Evolutionary conservation across 1,284 basidiomycete genomes (phyloP), one percentile per base, ranked within the genome.

Genomic region (Cerrena zonata): DNA sequence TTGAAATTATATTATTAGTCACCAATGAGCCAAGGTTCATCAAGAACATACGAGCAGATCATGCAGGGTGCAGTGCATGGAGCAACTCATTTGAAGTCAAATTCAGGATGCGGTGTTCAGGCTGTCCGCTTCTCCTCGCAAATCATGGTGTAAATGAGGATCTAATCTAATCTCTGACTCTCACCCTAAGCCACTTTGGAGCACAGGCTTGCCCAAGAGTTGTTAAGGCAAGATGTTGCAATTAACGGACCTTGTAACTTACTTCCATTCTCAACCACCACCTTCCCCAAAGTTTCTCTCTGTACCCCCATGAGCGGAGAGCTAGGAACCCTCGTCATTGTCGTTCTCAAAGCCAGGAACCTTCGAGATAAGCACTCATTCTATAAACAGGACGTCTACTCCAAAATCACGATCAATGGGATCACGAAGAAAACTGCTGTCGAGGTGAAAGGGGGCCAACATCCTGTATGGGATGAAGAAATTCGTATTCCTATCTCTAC

Each of bases 401-500:
- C 78, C 1, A 72, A 82, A 71, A 74, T 69, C 27, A 61, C 64
- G 24, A 54, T 73, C 34, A 61, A 64, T 19, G 80, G 78, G 23
- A 65, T 63, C 7, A 76, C 71, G 25, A 77, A 84, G 62, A 73
- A 73, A 50, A 87, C 85, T 1, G 69, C 74, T 39, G 71, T 80
- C 47, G 84, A 86, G 54, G 67, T 77, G 49, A 86, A 81, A 65
- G 87, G 86, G 10, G 86, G 87, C 1, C 86, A 89, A 56, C 82
- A 86, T 65, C 87, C 86, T 3, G 75, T 82, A 36, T 89, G 87
- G 87, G 86, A 89, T 58, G 76, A 78, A 41, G 86, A 89, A 61
- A 61, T 88, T 34, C 75, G 84, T 47, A 77, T 86, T 58, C 72
- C 78, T 1, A 70, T 89, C 36, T 64, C 73, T 54, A 78, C 75